Base-by-base conservation (phyloP, 495 filamentous ascomycete genomes). In the Xylaria cubensis region DNA sequence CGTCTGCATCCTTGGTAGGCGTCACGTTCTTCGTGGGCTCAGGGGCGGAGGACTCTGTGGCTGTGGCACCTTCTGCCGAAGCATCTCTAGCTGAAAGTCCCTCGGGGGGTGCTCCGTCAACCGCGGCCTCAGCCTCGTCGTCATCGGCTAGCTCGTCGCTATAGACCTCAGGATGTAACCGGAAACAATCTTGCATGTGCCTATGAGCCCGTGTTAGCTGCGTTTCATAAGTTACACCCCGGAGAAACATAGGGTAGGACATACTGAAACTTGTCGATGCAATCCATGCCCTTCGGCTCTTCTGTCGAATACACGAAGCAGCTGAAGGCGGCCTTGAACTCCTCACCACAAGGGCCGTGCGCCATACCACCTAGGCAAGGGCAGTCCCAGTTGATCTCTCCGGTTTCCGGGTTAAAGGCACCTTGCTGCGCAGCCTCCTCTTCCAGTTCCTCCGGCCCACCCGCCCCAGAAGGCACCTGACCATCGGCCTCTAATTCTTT, bases 361-460 rank as follows among this genome's bases (percentile, higher is more conserved):
- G 96, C 96, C 96, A 99, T 99, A 36, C 96, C 96, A 62, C 96
- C 96, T 32, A 99, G 85, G 79, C 96, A 99, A 24, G 97, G 96
- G 82, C 96, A 99, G 79, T 98, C 96, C 97, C 97, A 99, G 86
- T 99, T 98, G 83, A 99, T 99, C 88, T 98, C 96, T 74, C 96
- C 96, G 10, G 96, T 99, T 86, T 98, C 97, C 15, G 94, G 93
- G 82, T 99, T 95, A 84, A 98, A 99, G 0, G 96, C 96, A 26
- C 95, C 96, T 80, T 98, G 89, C 73, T 94, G 87, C 65, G 82
- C 86, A 26, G 94, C 94, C 81, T 98, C 93, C 61, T 92, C 88
- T 81, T 96, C 91, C 19, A 96, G 83, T 6, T 88, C 90, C 73
- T 90, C 87, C 44, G 86, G 76, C 48, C 78, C 73, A 51, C 73